Evolutionary conservation across 768 basidiomycete species (phyloP).

Genomic region (Auricularia auricula-judae): DNA sequence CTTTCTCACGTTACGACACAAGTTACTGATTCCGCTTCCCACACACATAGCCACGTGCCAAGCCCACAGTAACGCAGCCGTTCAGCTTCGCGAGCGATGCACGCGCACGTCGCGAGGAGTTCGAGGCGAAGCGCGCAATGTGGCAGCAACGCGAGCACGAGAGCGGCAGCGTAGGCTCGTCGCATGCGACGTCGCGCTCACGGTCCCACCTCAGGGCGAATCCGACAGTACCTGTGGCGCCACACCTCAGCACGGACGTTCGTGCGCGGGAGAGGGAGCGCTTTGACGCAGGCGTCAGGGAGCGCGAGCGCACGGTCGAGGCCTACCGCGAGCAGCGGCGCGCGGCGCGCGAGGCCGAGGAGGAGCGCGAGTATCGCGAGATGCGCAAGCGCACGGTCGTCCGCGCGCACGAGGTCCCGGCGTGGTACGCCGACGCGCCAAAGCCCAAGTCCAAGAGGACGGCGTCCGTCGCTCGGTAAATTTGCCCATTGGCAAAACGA

Average conservation of each 20-base stretch:
- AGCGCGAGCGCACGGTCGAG: constrained; percentile 45
- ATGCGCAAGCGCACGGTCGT: constrained; percentile 52
- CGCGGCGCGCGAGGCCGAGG: constrained; percentile 37
- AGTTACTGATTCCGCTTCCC: not conserved
- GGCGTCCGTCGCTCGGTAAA: not conserved
- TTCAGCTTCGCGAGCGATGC: constrained; percentile 45
- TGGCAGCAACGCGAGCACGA: constrained; percentile 6
- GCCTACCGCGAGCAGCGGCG: constrained; percentile 35
- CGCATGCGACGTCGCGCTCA: not conserved
- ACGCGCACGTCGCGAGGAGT: constrained; percentile 28
- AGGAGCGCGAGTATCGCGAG: constrained; percentile 51
- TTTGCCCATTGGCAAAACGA: no score
- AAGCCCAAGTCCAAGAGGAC: constrained; percentile 31
- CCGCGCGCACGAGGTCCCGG: constrained; percentile 60
- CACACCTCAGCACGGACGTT: constrained; percentile 40
- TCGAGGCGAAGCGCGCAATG: constrained; percentile 21
- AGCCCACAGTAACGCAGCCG: constrained; percentile 34
- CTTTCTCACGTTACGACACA: not conserved
- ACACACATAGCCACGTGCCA: not conserved
- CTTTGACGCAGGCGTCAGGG: constrained; percentile 49
- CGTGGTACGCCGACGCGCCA: constrained; percentile 66
- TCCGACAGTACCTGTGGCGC: constrained; percentile 36
- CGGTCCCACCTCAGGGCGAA: constrained; percentile 41
- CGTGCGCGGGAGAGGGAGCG: constrained; percentile 51
- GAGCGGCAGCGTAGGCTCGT: not conserved